These are phyloP conservation scores for Trypanosoma cruzi DNA, from an alignment of 208 protist species.

Conservation along the genomic window DNA sequence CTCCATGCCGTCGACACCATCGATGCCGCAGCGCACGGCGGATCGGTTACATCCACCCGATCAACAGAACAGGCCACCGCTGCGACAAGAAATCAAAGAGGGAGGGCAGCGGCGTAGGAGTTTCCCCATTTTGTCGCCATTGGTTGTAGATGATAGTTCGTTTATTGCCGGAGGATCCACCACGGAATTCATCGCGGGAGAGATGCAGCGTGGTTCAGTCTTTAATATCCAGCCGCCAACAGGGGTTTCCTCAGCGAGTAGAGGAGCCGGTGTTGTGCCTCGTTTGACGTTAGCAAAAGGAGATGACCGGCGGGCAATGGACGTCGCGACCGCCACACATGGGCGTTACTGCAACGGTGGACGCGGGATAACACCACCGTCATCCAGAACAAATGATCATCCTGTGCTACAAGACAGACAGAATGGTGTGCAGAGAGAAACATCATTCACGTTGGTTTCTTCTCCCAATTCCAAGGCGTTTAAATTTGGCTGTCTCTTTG, in stretches of 20 bases:
- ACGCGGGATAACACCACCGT: not conserved
- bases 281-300: not conserved
- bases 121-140: constrained; percentile 5
- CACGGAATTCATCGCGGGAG: not conserved
- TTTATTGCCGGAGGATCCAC: not conserved
- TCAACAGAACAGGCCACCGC: not conserved
- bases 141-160: not conserved
- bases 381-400: not conserved
- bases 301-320: not conserved
- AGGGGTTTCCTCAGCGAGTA: not conserved
- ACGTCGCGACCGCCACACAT: not conserved
- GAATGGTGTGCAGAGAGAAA: not conserved
- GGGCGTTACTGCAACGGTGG: not conserved
- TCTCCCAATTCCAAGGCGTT: constrained; percentile 10
- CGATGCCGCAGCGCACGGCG: not conserved
- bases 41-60: not conserved
- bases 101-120: not conserved
- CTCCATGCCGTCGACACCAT: constrained; percentile 13
- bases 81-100: not conserved
- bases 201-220: not conserved
- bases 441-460: not conserved
- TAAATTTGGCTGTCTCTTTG: constrained; percentile 30
- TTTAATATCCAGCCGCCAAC: not conserved
- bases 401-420: not conserved
- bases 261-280: not conserved